A percentile compares a stretch with the other conserved stretches of the same genome.
Conservation (phyloP, 768 basidiomycete genomes). For the Suillus lakei region DNA sequence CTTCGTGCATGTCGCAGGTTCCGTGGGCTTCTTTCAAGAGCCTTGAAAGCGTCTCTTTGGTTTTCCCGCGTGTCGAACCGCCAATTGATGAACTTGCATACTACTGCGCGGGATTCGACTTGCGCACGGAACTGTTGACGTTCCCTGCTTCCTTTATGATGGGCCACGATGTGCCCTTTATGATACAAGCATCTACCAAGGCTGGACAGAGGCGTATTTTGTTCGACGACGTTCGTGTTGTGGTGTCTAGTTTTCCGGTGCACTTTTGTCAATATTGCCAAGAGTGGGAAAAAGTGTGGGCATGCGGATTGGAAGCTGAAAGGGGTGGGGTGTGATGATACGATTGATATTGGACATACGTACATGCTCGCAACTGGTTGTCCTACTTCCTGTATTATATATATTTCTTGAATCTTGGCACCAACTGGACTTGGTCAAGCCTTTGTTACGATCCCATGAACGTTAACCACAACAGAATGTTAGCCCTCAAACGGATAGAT, state of each 20-base stretch:
- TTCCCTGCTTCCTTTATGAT: neutral
- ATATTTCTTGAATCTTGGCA: neutral
- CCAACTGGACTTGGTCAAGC: neutral
- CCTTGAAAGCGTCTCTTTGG: constrained; percentile 18
- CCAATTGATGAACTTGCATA: no score
- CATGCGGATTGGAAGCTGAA: neutral
- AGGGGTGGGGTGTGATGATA: neutral
- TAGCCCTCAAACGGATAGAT: no score
- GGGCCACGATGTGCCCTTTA: neutral
- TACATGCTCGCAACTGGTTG: neutral
- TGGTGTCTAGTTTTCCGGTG: neutral
- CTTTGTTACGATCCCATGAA: neutral
- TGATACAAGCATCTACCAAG: neutral
- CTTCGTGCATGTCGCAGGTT: constrained; percentile 18
- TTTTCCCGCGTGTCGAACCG: neutral
- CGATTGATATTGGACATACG: neutral
- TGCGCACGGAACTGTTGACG: neutral
- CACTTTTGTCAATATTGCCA: neutral
- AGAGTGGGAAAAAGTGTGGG: constrained; percentile 1
- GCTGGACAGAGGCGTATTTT: neutral
- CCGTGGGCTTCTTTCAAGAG: constrained; percentile 31
- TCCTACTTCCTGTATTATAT: neutral
- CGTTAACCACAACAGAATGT: neutral
- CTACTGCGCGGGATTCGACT: neutral
- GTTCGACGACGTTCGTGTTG: neutral